Percentiles rank a stretch among this genome's conserved stretches.
Conservation (phyloP, 805 yeast species). For the Yarrowia sp. region DNA sequence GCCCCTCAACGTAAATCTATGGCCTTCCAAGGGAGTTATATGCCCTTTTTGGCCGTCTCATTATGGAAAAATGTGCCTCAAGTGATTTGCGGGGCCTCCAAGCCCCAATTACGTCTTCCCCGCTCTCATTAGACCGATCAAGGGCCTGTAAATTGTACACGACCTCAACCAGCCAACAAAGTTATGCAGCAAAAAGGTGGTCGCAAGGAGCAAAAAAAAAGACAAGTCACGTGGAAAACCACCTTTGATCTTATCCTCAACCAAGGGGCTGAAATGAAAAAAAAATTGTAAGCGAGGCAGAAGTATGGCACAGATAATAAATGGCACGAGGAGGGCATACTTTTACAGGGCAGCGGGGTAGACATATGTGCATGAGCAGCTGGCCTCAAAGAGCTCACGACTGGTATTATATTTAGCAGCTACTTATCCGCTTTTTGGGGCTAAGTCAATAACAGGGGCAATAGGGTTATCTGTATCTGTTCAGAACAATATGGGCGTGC, state of each 20-base stretch:
- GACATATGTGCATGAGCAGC: neutral
- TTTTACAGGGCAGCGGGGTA: neutral
- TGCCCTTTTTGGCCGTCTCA: neutral
- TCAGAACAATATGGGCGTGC: too few species aligned
- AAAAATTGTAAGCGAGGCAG: too few species aligned
- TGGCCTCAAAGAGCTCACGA: too few species aligned
- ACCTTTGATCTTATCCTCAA: neutral
- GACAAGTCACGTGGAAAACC: neutral
- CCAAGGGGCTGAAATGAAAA: neutral
- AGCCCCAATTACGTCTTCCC: neutral
- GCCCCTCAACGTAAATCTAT: neutral
- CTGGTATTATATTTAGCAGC: too few species aligned
- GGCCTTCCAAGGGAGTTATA: neutral
- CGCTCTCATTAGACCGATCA: neutral
- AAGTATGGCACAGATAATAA: too few species aligned
- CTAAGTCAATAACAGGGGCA: too few species aligned
- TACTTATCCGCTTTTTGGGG: too few species aligned
- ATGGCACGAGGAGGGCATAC: too few species aligned
- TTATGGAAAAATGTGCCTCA: neutral
- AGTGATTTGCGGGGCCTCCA: too few species aligned
- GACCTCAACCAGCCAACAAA: neutral
- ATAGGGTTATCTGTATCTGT: neutral
- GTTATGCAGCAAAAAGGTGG: conserved; percentile 19
- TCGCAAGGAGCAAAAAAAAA: neutral
- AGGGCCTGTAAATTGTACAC: neutral